Evolutionary conservation across 345 rosid genomes (phyloP).

Genomic region (Capsella bursapastoris): DNA sequence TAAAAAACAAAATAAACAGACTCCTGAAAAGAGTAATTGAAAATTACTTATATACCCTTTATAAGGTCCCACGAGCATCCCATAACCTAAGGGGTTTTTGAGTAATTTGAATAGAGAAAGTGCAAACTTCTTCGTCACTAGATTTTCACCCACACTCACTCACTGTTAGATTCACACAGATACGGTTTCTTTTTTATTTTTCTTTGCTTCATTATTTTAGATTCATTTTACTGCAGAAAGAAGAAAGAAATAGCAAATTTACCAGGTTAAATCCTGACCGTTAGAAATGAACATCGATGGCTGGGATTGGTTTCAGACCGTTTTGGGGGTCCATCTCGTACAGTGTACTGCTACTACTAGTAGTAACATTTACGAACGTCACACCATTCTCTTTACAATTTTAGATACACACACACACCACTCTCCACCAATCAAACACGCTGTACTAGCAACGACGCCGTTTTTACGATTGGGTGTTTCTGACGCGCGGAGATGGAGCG

Average conservation of each 20-base stretch:
- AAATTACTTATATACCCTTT: conserved; percentile 24
- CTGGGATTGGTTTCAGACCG: conserved; percentile 14
- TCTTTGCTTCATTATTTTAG: conserved; percentile 3
- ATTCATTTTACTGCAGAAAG: conserved; percentile 32
- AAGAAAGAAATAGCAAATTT: conserved; percentile 19
- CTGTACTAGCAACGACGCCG: not conserved
- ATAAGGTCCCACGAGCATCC: conserved; percentile 17
- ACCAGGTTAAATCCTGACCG: conserved; percentile 45
- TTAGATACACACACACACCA: conserved; percentile 12
- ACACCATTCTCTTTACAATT: conserved; percentile 20
- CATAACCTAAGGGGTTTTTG: conserved; percentile 15
- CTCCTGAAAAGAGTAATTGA: not conserved
- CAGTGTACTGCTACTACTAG: conserved; percentile 41
- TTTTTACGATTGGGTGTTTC: not conserved
- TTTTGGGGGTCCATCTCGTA: conserved; percentile 41
- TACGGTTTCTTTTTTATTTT: conserved; percentile 1
- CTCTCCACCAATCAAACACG: conserved; percentile 18
- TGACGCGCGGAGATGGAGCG: conserved; percentile 17
- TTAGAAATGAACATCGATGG: conserved; percentile 46
- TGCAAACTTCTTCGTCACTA: conserved; percentile 16
- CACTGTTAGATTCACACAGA: conserved; percentile 43
- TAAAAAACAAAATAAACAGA: conserved; percentile 9
- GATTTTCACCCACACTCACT: conserved; percentile 19
- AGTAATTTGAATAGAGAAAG: not conserved
- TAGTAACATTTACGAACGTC: conserved; percentile 38